Conservation (phyloP, 305 asterid species). For the Fraxinus nigra region DNA sequence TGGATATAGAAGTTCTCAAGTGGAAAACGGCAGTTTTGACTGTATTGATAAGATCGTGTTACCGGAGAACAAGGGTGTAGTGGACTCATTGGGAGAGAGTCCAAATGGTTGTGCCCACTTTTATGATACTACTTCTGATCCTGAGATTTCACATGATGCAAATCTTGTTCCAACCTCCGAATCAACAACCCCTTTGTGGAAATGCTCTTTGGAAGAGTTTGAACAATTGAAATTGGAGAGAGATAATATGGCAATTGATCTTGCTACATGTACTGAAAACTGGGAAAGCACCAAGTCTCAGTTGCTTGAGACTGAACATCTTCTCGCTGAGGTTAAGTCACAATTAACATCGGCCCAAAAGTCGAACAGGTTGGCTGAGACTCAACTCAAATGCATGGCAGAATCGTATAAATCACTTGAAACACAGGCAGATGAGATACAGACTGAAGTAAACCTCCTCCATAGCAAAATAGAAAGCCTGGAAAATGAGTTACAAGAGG, state of each 20-base stretch:
- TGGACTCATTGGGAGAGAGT: constrained; percentile 34
- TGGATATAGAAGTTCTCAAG: constrained; percentile 43
- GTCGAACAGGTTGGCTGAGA: constrained; percentile 83
- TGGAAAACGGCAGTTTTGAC: constrained; percentile 44
- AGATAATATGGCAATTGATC: constrained; percentile 62
- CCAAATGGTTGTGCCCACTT: constrained; percentile 52
- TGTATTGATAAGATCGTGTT: constrained; percentile 61
- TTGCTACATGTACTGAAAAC: constrained; percentile 53
- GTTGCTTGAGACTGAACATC: constrained; percentile 64
- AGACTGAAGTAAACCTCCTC: constrained; percentile 61
- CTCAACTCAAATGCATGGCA: constrained; percentile 98
- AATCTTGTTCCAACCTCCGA: constrained; percentile 81
- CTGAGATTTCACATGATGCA: constrained; percentile 74
- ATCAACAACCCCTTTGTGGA: constrained; percentile 56
- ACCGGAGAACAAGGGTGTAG: constrained; percentile 52
- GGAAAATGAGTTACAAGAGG: constrained; percentile 72
- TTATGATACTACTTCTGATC: constrained; percentile 79
- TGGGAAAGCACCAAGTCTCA: constrained; percentile 64
- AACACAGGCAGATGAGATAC: constrained; percentile 67
- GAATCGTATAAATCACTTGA: constrained; percentile 90
- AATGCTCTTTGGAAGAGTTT: constrained; percentile 81
- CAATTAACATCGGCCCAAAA: constrained; percentile 71
- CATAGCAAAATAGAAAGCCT: constrained; percentile 53
- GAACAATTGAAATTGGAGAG: constrained; percentile 78
- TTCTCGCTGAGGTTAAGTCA: constrained; percentile 70